These are phyloP conservation scores for Babesia bovis DNA, from an alignment of 169 alveolate genomes.

Conservation along the genomic window DNA sequence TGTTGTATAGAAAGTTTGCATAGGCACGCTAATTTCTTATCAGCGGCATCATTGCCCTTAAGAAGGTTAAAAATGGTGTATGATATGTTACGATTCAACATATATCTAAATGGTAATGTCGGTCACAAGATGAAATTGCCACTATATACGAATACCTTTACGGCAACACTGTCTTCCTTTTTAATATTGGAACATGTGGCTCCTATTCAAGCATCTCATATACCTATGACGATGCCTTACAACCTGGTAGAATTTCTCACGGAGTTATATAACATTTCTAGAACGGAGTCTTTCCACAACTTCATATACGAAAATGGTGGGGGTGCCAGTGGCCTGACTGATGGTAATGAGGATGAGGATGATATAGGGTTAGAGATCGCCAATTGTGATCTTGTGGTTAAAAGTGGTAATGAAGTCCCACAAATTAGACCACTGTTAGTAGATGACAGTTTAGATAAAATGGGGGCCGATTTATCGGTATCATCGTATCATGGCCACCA, in stretches of 20 bases:
- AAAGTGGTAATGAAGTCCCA: conserved; percentile 27
- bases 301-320: conserved; percentile 19
- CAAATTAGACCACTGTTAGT: conserved; percentile 9
- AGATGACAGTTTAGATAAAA: not conserved
- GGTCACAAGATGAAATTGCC: not conserved
- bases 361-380: conserved; percentile 5
- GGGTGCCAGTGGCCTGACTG: not conserved
- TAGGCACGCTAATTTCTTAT: conserved; percentile 33
- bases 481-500: conserved; percentile 26
- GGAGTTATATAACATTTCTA: conserved; percentile 26
- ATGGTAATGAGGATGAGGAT: conserved; percentile 40
- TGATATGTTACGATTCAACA: conserved; percentile 23
- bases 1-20: conserved; percentile 50
- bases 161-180: conserved; percentile 21
- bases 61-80: conserved; percentile 37
- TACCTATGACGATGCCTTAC: conserved; percentile 8
- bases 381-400: not conserved
- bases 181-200: conserved; percentile 40
- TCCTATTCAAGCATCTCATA: not conserved
- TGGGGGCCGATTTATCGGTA: not conserved
- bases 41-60: conserved; percentile 36
- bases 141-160: not conserved
- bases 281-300: conserved; percentile 54
- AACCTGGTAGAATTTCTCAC: conserved; percentile 5
- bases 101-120: conserved; percentile 21